A percentile compares a stretch with the other conserved stretches of the same genome.
Conservation (phyloP, 2,329 filamentous ascomycete genomes). For the Teratosphaeria gauchensis region DNA sequence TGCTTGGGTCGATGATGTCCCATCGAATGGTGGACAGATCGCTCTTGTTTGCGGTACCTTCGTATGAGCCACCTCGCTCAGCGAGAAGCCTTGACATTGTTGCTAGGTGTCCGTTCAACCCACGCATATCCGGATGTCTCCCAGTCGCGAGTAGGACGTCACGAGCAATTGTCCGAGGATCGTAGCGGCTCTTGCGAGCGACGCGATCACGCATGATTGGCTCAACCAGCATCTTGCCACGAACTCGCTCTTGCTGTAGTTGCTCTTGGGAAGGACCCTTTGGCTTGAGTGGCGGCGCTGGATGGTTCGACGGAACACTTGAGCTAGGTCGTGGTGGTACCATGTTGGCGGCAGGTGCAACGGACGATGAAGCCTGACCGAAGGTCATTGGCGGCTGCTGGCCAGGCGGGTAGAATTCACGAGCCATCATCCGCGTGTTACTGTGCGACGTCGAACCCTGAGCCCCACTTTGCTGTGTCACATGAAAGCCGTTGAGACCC, state of each 20-base stretch:
- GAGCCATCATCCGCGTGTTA: neutral
- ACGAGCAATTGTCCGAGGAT: slow-evolving; percentile 52
- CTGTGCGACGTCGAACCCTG: neutral
- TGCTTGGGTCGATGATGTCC: slow-evolving; percentile 51
- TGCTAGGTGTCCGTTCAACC: slow-evolving; percentile 50
- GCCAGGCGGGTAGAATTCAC: neutral
- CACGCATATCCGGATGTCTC: slow-evolving; percentile 49
- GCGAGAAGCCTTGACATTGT: slow-evolving; percentile 31
- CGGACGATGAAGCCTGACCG: neutral
- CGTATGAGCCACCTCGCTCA: slow-evolving; percentile 29
- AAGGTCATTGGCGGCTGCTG: neutral
- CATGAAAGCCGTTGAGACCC: neutral
- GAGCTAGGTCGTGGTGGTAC: neutral
- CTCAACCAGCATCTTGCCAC: slow-evolving; percentile 31
- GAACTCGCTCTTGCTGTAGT: slow-evolving; percentile 22
- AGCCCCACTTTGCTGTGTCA: neutral
- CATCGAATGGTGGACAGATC: slow-evolving; percentile 52
- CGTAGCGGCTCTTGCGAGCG: slow-evolving; percentile 43
- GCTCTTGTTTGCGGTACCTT: slow-evolving; percentile 25
- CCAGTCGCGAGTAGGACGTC: slow-evolving; percentile 54
- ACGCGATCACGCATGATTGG: slow-evolving; percentile 39
- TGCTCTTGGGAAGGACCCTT: slow-evolving; percentile 20
- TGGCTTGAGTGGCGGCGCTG: slow-evolving; percentile 4
- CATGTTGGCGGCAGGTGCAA: neutral
- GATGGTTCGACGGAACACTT: neutral